A percentile compares a stretch with the other conserved stretches of the same genome.
Evolutionary conservation across 2,329 filamentous ascomycete species (phyloP).

Genomic region (Juglanconis oblonga): DNA sequence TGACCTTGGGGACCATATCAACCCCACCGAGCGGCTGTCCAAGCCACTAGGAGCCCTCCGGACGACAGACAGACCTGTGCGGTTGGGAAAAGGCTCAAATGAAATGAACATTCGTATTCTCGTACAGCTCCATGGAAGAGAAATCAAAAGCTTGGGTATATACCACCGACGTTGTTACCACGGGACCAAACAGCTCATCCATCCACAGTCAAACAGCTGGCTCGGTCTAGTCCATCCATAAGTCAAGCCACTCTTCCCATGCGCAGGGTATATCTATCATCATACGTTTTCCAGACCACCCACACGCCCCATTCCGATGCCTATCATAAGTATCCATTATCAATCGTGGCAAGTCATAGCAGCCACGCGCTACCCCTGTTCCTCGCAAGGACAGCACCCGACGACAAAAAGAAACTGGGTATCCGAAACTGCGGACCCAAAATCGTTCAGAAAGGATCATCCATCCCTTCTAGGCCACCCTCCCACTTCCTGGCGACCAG

Average conservation of each 20-base stretch:
- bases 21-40: not conserved
- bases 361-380: too few species aligned
- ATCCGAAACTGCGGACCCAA: not conserved
- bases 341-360: too few species aligned
- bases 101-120: not conserved
- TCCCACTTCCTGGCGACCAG: conserved; percentile 49
- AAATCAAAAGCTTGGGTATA: not conserved
- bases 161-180: not conserved
- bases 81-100: not conserved
- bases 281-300: too few species aligned
- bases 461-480: conserved; percentile 30
- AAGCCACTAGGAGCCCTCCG: too few species aligned
- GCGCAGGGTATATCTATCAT: too few species aligned
- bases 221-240: too few species aligned
- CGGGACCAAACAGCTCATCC: not conserved
- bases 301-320: too few species aligned
- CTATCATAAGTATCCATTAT: too few species aligned
- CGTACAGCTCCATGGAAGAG: not conserved
- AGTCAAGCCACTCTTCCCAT: too few species aligned
- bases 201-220: not conserved
- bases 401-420: not conserved
- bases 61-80: too few species aligned
- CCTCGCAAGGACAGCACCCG: not conserved
- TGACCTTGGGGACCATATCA: too few species aligned
- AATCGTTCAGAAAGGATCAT: conserved; percentile 35